Percentiles rank a stretch among this genome's conserved stretches.
phyloP scores from a whole-genome alignment of 2,329 filamentous ascomycete species.

The Ophiostoma sp. region DNA sequence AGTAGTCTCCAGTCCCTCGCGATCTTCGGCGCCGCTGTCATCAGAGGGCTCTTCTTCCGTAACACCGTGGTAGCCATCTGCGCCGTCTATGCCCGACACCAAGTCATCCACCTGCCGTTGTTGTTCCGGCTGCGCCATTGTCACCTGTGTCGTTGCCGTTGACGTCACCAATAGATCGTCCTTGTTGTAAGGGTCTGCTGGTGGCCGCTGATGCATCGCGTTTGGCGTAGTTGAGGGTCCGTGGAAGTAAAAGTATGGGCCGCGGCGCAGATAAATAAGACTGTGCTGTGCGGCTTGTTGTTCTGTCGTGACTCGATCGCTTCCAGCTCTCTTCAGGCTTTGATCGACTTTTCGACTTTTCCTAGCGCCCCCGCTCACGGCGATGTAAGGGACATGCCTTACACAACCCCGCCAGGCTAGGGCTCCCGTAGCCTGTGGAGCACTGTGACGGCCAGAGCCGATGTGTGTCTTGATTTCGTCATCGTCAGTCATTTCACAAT shows the following conservation, averaged over 20 bases:
- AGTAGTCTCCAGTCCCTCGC: neutral
- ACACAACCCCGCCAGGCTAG: conserved; percentile 3
- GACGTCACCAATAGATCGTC: conserved; percentile 21
- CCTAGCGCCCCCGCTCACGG: neutral
- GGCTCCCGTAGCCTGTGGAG: conserved; percentile 5
- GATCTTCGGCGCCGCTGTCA: neutral
- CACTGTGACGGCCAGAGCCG: neutral
- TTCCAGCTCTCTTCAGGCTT: neutral
- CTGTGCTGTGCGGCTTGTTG: too few species aligned
- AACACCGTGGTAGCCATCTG: conserved; percentile 7
- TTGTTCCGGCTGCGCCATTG: neutral
- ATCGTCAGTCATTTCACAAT: neutral
- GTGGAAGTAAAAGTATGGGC: neutral
- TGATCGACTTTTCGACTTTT: conserved; percentile 6
- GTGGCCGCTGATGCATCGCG: conserved; percentile 27
- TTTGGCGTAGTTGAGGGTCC: neutral
- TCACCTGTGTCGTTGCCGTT: neutral
- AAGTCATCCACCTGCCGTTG: neutral
- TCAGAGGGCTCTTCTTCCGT: neutral
- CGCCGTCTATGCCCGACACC: conserved; percentile 1
- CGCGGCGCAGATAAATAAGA: neutral
- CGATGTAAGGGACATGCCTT: conserved; percentile 9
- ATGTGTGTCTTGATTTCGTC: neutral
- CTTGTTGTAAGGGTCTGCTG: conserved; percentile 21
- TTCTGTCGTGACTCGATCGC: neutral